Base-by-base conservation (phyloP, 2,329 filamentous ascomycete genomes). In the Hawksworthiomyces lignivorus region DNA sequence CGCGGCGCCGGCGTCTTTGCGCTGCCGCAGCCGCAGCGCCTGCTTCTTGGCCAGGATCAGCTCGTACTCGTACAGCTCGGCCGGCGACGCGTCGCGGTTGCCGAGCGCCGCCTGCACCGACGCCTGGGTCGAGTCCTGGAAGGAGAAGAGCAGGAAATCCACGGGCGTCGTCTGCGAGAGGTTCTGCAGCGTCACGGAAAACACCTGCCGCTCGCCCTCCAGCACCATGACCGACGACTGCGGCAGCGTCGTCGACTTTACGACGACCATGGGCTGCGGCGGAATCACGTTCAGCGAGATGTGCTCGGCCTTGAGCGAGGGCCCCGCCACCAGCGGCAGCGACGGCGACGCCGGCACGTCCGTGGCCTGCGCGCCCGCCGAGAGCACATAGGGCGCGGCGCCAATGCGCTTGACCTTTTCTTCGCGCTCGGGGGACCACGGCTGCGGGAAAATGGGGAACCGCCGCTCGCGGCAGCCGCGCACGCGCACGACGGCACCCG, bases 211-310 rank as follows among this genome's bases (percentile, higher is more conserved):
- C 61, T 98, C 90, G 32, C 92, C 92, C 63, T 97, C 90, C 6
- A 98, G 70, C 10, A 98, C 74, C 88, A 95, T 96, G 27, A 95
- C 68, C 9, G 87, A 85, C 18, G 84, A 86, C 55, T 96, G 89
- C 1, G 84, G 77, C 2, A 96, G 70, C 11, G 83, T 87, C 4
- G 82, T 84, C 7, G 81, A 81, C 54, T 85, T 82, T 17, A 96
- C 73, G 4, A 80, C 66, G 4, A 97, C 67, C 4, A 86, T 64
- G 6, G 92, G 92, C 57, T 96, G 87, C 33, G 79, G 70, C 3
- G 80, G 72, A 44, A 96, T 88, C 19, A 94, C 86, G 39, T 77
- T 87, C 31, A 94, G 70, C 19, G 71, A 69, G 36, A 89, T 57
- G 6, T 59, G 67, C 30, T 72, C 67, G 2, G 70, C 57, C 44